Base-by-base conservation (phyloP, 768 basidiomycete genomes). In the Cyclocybe cylindracea region DNA sequence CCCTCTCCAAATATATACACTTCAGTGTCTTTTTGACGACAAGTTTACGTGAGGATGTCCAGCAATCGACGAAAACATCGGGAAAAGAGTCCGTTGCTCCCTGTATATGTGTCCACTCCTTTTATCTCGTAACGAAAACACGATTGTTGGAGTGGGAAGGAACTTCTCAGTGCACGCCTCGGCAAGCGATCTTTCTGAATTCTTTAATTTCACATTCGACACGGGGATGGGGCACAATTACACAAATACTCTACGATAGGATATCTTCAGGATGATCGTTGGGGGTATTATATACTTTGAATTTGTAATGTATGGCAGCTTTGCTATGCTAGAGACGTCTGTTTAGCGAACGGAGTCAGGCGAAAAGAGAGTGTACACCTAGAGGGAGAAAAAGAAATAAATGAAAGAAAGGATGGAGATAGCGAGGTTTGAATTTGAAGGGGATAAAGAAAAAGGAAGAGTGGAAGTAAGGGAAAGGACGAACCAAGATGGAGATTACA, bases 211-310 rank as follows among this genome's bases (percentile, higher is more conserved):
- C 48, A 16, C 35, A 57, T 43, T 53, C 44, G 47, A 33, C 31
- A 46, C 42, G 39, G 19, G 19, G 43, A 33, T 11, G 34, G 41
- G 29, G 47, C 51, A 46, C 41, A 46, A 60, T 57, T 60, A 60
- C 37, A 55, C 51, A 46, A 51, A 40, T 54, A 45, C 54, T 16
- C 38, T 61, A 61, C 39, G 29, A 34, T 61, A 61, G 59, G 56
- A 24, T 57, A 53, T 57, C 51, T 40, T 53, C 41, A 50, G 42
- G 29, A 38, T 24, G 24, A 24, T 24, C 24, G 24, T 24, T 38
- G 10, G 44, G 44, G 53, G 37, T 54, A 60, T 60, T 60, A 61
- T 55, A 57, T 57, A 53, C 51, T 57, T 61, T 55, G 56, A 57
- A 57, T 61, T 60, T 61, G 59, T 61, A 61, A 50, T 24, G 24